Evolutionary conservation across 768 basidiomycete genomes (phyloP), one percentile per base, ranked within the genome.

Genomic region (Postia placenta): DNA sequence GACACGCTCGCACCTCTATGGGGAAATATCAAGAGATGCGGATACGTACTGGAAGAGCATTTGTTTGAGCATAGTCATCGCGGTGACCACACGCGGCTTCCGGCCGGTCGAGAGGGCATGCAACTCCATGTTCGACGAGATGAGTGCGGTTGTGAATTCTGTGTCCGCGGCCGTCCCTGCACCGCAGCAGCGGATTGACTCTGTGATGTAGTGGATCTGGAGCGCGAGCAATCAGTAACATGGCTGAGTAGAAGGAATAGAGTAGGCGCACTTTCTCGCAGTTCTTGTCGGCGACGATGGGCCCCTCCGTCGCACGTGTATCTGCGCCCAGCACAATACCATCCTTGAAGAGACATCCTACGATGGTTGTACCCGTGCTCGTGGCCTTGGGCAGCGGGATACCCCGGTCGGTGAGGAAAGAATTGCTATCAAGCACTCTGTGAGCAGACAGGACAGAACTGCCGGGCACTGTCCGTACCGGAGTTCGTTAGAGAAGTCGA

Each of bases 91-190:
- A 51, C 85, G 79, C 3, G 95, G 92, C 67, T 90, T 92, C 50
- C 95, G 73, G 20, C 93, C 94, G 25, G 90, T 93, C 15, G 88
- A 86, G 25, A 98, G 78, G 1, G 83, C 79, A 63, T 98, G 95
- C 12, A 99, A 75, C 66, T 93, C 91, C 68, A 99, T 90, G 69
- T 96, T 96, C 35, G 91, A 93, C 1, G 91, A 91, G 63, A 99
- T 97, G 63, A 93, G 78, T 12, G 91, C 92, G 41, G 96, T 97
- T 27, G 83, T 85, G 61, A 92, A 93, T 65, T 95, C 92, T 0
- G 95, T 97, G 63, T 99, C 96, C 6, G 96, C 96, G n/a, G 95
- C 96, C 1, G 96, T 98, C 52, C 96, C 96, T 1, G 96, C 96
- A 60, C 96, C 96, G 64, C 95, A 97, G 74, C 96, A 99, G 43